A percentile compares a stretch with the other conserved stretches of the same genome.
Evolutionary conservation across 768 basidiomycete genomes (phyloP).

Genomic region (Lactifluus piperatus): DNA sequence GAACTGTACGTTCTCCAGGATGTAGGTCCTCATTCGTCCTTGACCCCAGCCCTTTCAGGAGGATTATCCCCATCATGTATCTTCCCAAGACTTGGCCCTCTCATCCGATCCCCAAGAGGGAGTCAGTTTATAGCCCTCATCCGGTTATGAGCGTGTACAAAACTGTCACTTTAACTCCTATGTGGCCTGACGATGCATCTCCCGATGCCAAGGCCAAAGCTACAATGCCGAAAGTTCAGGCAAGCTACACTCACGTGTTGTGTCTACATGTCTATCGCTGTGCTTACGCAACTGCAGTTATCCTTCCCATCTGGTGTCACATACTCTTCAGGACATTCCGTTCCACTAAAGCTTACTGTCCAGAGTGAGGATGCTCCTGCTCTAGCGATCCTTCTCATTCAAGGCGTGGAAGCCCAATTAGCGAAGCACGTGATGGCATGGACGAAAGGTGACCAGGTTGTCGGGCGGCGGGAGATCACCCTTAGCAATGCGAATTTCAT

Average conservation of each 20-base stretch:
- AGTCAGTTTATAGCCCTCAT: conserved; percentile 24
- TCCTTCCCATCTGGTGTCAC: conserved; percentile 30
- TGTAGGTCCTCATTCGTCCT: neutral
- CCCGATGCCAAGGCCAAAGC: conserved; percentile 4
- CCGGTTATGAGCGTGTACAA: conserved; percentile 23
- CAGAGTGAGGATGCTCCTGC: conserved; percentile 31
- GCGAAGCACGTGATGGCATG: conserved; percentile 30
- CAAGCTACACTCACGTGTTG: conserved; percentile 17
- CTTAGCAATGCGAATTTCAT: conserved; percentile 21
- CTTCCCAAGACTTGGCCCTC: conserved; percentile 36
- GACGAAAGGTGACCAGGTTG: conserved; percentile 22
- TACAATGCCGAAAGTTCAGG: conserved; percentile 23
- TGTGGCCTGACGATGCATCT: conserved; percentile 13
- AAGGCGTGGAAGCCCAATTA: conserved; percentile 30
- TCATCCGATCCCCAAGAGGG: conserved; percentile 28
- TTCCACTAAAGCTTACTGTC: conserved; percentile 33
- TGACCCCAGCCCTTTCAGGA: conserved; percentile 20
- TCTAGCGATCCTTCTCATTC: conserved; percentile 30
- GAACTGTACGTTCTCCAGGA: conserved; percentile 32
- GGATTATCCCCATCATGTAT: conserved; percentile 33
- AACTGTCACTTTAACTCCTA: conserved; percentile 25
- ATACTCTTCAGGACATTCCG: conserved; percentile 34
- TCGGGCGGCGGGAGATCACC: conserved; percentile 25
- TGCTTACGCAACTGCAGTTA: conserved; percentile 26
- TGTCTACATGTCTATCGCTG: neutral